Percentiles rank a stretch among this genome's conserved stretches.
Conservation (phyloP, 768 basidiomycete species). For the Naganishia vaughanmartiniae region DNA sequence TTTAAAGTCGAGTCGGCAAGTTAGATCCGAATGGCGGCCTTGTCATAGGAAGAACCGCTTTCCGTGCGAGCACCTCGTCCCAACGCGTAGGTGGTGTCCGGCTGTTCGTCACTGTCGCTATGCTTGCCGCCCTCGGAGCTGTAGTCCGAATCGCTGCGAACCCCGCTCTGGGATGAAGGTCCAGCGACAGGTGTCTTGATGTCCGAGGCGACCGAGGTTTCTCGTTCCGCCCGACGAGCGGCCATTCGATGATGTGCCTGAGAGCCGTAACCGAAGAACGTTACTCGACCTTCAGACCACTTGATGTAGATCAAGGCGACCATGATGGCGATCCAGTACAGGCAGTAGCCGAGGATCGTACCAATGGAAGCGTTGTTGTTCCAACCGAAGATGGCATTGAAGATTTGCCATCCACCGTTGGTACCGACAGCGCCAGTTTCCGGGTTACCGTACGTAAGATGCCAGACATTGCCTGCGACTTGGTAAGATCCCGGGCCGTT, state of each 20-base stretch:
- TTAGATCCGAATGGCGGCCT: background rate
- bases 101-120: background rate
- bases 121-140: conserved; percentile 15
- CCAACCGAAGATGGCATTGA: conserved; percentile 71
- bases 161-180: background rate
- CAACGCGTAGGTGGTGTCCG: background rate
- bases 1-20: background rate
- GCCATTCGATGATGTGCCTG: conserved; percentile 27
- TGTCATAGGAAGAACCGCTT: background rate
- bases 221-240: conserved; percentile 2
- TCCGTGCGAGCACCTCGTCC: background rate
- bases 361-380: conserved; percentile 79
- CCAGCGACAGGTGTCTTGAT: background rate
- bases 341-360: conserved; percentile 77
- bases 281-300: conserved; percentile 54
- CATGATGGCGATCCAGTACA: conserved; percentile 87
- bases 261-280: conserved; percentile 42
- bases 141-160: conserved; percentile 6
- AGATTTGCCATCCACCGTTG: conserved; percentile 56
- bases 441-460: conserved; percentile 49
- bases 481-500: conserved; percentile 78
- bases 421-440: conserved; percentile 34
- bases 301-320: conserved; percentile 60
- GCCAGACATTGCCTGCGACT: conserved; percentile 76
- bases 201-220: background rate